These are phyloP conservation scores for Heliosperma pusillum DNA, from an alignment of 148 eudicot genomes.

Conservation along the genomic window DNA sequence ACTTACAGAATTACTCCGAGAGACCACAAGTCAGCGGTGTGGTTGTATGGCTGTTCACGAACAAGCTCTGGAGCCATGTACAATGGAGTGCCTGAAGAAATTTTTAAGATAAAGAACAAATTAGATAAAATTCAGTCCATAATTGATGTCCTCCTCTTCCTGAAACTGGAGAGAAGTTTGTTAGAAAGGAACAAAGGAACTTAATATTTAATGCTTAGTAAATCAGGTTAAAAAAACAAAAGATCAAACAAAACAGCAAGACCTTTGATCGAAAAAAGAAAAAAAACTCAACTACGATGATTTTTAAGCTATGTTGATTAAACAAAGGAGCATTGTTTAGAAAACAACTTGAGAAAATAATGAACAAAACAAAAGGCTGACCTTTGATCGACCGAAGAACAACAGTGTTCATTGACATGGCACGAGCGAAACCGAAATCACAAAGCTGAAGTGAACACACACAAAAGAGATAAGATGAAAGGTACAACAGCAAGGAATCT, in stretches of 20 bases:
- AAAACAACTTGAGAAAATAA: background rate
- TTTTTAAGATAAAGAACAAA: background rate
- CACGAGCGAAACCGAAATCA: slow-evolving; percentile 99
- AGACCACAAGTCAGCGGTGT: slow-evolving; percentile 98
- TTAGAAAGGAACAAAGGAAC: background rate
- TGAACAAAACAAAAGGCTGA: slow-evolving; percentile 23
- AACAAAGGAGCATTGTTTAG: background rate
- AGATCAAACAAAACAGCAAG: background rate
- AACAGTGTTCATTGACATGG: slow-evolving; percentile 97
- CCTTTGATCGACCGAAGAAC: slow-evolving; percentile 98
- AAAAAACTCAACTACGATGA: background rate
- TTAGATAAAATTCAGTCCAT: background rate
- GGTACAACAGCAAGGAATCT: background rate
- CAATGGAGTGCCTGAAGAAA: slow-evolving; percentile 77
- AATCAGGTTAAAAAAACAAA: background rate
- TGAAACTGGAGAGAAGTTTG: background rate
- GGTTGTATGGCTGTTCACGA: slow-evolving; percentile 98
- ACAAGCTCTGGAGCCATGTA: slow-evolving; percentile 99
- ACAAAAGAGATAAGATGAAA: background rate
- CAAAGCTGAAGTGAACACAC: slow-evolving; percentile 61
- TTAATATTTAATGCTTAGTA: too few species aligned
- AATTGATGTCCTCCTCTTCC: background rate
- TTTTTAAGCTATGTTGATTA: background rate
- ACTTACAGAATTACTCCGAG: slow-evolving; percentile 97
- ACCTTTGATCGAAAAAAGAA: too few species aligned